Base-by-base conservation (phyloP, 2,329 filamentous ascomycete species). In the Pseudogymnoascus sp. region DNA sequence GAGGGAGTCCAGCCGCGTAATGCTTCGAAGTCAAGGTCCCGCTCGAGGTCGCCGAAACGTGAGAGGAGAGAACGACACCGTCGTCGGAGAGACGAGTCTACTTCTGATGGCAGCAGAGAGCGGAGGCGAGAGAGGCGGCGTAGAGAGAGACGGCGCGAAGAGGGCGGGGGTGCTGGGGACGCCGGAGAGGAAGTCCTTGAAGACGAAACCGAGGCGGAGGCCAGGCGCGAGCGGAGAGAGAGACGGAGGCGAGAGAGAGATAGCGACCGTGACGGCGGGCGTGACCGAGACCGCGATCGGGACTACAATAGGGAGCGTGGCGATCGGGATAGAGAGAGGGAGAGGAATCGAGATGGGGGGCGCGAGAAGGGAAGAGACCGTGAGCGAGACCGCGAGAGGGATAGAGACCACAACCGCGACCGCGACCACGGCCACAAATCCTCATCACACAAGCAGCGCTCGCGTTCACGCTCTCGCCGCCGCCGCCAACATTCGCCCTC, bases 201-300 rank as follows among this genome's bases (percentile, higher is more conserved):
- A 56, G 69, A 14, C 69, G 69, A 60, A 69, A 67, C 42, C 62
- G 67, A 34, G 68, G 69, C 34, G 67, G 70, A 63, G 70, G 72
- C 85, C 68, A 86, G 83, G 61, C 82, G 81, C 67, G 84, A 89
- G 44, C 79, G 79, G 64, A 81, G 84, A n/a, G 73, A 73, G 31
- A 80, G 83, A 56, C 73, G 78, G 61, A 77, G 79, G 12, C 74
- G 78, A 38, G 76, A 78, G 38, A 73, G 73, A 42, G 75, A 77
- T 44, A 76, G 76, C 63, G 77, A 80, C 34, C 75, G 70, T 69
- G 77, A 75, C 69, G 77, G 73, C 62, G 77, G 80, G 21, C 75
- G 77, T 69, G 78, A 69, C 73, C 76, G 69, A 64, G 70, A 73
- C 34, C 70, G 78, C 16, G 80, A 81, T 34, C 79, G 79, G 8